Evolutionary conservation across 257 asterid species (phyloP).

Genomic region (Rehmannia glutinosa): DNA sequence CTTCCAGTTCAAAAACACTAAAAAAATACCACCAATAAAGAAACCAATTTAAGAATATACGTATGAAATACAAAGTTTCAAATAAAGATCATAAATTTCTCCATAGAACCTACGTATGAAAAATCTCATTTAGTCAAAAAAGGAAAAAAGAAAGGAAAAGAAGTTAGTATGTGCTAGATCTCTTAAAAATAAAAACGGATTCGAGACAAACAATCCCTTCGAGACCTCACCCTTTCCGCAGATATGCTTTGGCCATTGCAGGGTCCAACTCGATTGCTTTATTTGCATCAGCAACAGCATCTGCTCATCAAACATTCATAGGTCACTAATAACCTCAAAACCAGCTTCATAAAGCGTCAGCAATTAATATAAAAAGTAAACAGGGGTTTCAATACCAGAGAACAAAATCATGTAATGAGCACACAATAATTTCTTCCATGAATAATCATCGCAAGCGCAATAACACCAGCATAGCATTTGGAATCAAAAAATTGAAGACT

Average conservation of each 20-base stretch:
- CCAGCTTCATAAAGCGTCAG: neutral
- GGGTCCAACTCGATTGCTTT: constrained; percentile 74
- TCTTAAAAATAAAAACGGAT: too few relatives aligned
- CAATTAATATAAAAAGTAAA: neutral
- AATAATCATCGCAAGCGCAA: neutral
- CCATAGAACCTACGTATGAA: too few relatives aligned
- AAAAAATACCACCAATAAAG: too few relatives aligned
- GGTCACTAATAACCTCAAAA: constrained; percentile 6
- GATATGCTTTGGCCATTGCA: constrained; percentile 65
- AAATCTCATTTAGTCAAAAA: too few relatives aligned
- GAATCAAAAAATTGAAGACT: neutral
- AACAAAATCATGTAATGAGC: neutral
- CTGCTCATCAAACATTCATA: constrained; percentile 30
- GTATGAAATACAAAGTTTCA: too few relatives aligned
- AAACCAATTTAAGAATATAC: too few relatives aligned
- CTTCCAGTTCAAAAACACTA: too few relatives aligned
- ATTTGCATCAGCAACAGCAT: constrained; percentile 83
- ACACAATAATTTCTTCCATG: neutral
- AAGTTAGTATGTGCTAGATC: too few relatives aligned
- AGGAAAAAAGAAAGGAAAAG: too few relatives aligned
- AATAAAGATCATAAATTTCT: too few relatives aligned
- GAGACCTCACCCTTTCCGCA: constrained; percentile 73
- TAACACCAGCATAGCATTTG: constrained; percentile 8
- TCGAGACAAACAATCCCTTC: neutral
- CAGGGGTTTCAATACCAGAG: neutral